Base-by-base conservation (phyloP, 192 early-diverging fungal species). In the Coemansia sp. region DNA sequence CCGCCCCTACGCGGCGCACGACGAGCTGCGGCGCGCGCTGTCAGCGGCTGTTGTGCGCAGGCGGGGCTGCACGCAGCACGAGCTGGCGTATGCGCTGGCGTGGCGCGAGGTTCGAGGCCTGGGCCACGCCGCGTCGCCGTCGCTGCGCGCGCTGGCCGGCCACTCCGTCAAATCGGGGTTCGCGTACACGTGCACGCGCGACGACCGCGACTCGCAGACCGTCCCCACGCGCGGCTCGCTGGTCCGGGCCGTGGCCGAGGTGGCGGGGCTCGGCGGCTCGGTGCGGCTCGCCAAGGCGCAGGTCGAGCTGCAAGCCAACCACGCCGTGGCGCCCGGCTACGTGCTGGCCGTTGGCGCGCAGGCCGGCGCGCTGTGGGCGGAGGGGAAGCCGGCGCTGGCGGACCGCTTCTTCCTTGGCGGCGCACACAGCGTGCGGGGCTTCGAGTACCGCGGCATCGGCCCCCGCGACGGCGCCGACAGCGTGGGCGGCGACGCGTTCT, bases 361-460 rank as follows among this genome's bases (percentile, higher is more conserved):
- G 34, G 87, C 65, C 13, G 97, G 97, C 19, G 67, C 93, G 10
- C 51, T 97, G 62, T 85, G 87, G 60, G 88, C 4, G 61, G 92
- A 4, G 24, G 76, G 34, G 11, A 1, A 78, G 79, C 19, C 54
- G 62, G 9, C n/a, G 24, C 83, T 97, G 17, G 86, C 88, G 9
- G 97, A 99, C 80, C 84, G 94, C 35, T 95, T 97, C 75, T 87
- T 90, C 66, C 74, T 99, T 24, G 97, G 97, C 34, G 97, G 97
- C 6, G 90, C 91, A 39, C 85, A 87, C 46, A 91, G 90, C 27
- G 82, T 99, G 10, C 86, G 97, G 36, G 97, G 97, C 10, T 99
- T 99, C 78, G 81, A 85, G 78, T 86, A 90, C 44, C 87, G 87
- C 74, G 97, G 97, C 3, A 81, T 98, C 40, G 97, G 95, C 24